These are phyloP conservation scores for Colletotrichum liriopes DNA, from an alignment of 2,329 filamentous ascomycete species.

Conservation along the genomic window DNA sequence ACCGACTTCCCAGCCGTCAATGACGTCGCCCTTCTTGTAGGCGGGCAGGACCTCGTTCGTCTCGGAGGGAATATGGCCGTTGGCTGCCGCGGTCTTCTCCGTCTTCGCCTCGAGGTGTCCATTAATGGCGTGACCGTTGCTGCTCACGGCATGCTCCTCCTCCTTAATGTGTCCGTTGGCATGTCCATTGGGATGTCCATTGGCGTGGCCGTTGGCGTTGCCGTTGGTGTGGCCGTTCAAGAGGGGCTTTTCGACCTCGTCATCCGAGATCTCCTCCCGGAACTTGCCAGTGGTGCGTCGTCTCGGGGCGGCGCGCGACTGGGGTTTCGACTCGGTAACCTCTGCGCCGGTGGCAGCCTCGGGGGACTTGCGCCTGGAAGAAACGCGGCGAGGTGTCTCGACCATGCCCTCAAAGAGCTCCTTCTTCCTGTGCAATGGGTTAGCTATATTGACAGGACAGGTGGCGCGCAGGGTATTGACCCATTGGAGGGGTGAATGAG, in stretches of 20 bases:
- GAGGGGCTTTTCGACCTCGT: slow-evolving; percentile 52
- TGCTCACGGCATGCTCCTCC: slow-evolving; percentile 7
- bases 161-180: slow-evolving; percentile 47
- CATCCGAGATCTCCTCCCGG: slow-evolving; percentile 63
- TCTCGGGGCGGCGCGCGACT: slow-evolving; percentile 55
- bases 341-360: slow-evolving; percentile 37
- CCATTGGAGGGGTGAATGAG: not conserved
- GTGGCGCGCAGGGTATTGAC: slow-evolving; percentile 11
- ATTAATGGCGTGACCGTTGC: slow-evolving; percentile 16
- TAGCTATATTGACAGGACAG: not conserved
- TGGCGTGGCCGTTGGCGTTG: slow-evolving; percentile 48
- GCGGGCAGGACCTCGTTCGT: slow-evolving; percentile 26
- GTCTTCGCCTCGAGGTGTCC: slow-evolving; percentile 9
- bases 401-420: slow-evolving; percentile 75
- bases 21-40: slow-evolving; percentile 48
- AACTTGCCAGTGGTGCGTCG: slow-evolving; percentile 66
- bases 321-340: slow-evolving; percentile 36
- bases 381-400: slow-evolving; percentile 67
- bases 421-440: slow-evolving; percentile 65
- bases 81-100: slow-evolving; percentile 25
- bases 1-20: slow-evolving; percentile 73
- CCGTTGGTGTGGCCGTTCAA: slow-evolving; percentile 46
- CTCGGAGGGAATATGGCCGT: slow-evolving; percentile 38
- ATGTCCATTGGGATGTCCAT: slow-evolving; percentile 46
- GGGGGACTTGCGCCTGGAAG: slow-evolving; percentile 66